Evolutionary conservation across 148 eudicot species (phyloP).

Genomic region (Nyssa sinensis): DNA sequence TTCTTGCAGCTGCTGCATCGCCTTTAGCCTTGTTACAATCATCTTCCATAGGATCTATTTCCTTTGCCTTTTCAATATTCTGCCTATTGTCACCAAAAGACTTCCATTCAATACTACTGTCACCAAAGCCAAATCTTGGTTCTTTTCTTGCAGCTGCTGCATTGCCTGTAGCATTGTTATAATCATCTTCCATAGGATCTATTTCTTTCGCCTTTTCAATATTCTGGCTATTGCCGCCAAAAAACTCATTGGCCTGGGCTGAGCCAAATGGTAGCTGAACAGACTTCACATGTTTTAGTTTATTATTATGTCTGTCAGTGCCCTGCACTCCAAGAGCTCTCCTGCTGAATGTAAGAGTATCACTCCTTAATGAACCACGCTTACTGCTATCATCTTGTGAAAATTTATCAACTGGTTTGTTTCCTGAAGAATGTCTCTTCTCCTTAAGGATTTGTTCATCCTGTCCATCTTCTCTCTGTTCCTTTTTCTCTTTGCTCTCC

Average conservation of each 20-base stretch:
- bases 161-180: conserved; percentile 31
- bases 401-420: conserved; percentile 35
- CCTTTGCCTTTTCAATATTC: conserved; percentile 27
- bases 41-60: conserved; percentile 31
- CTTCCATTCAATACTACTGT: conserved; percentile 42
- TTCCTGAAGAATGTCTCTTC: conserved; percentile 21
- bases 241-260: conserved; percentile 24
- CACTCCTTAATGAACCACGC: conserved; percentile 50
- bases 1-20: conserved; percentile 34
- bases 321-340: conserved; percentile 47
- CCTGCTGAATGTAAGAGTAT: conserved; percentile 47
- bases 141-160: conserved; percentile 41
- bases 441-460: conserved; percentile 30
- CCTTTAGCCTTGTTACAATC: conserved; percentile 29
- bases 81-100: conserved; percentile 11
- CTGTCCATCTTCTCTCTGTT: conserved; percentile 19
- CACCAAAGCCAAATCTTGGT: conserved; percentile 32
- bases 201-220: conserved; percentile 32
- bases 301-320: conserved; percentile 27
- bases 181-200: conserved; percentile 29
- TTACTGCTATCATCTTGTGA: conserved; percentile 39
- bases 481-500: conserved; percentile 20
- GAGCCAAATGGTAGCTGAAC: conserved; percentile 43
- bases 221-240: conserved; percentile 17
- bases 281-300: conserved; percentile 68